A percentile compares a stretch with the other conserved stretches of the same genome.
These are phyloP conservation scores for Botrytis aclada DNA, from an alignment of 2,329 filamentous ascomycete genomes.

Conservation along the genomic window DNA sequence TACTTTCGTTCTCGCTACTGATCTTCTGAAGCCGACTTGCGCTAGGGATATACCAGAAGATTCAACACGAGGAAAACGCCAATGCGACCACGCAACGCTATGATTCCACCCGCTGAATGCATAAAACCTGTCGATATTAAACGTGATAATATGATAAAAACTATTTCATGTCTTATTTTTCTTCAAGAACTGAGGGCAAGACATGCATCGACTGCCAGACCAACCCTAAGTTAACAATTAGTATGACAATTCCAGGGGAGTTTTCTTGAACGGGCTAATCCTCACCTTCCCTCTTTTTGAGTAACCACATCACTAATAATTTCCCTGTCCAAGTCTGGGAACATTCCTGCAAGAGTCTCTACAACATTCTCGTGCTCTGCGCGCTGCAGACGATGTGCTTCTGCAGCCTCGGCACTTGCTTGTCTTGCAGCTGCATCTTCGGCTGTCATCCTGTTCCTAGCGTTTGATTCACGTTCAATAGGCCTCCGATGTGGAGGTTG, in stretches of 20 bases:
- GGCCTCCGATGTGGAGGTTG: conserved; percentile 25
- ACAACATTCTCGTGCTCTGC: conserved; percentile 89
- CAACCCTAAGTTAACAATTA: conserved; percentile 56
- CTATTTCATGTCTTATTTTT: background rate
- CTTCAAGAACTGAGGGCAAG: conserved; percentile 55
- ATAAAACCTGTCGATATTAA: conserved; percentile 18
- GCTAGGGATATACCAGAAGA: conserved; percentile 23
- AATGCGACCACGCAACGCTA: conserved; percentile 20
- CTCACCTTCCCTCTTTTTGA: conserved; percentile 89
- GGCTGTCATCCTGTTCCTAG: conserved; percentile 52
- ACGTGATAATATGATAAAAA: conserved; percentile 16
- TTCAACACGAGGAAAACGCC: conserved; percentile 18
- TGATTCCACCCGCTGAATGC: conserved; percentile 20
- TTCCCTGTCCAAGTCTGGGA: conserved; percentile 89
- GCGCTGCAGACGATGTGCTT: conserved; percentile 77
- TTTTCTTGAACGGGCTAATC: background rate
- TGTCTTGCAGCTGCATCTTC: conserved; percentile 88
- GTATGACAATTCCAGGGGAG: conserved; percentile 29
- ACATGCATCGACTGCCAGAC: conserved; percentile 81
- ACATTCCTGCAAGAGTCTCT: conserved; percentile 94
- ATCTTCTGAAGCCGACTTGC: conserved; percentile 14
- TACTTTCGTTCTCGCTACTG: conserved; percentile 11
- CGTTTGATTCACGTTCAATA: conserved; percentile 22
- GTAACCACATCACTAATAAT: conserved; percentile 96
- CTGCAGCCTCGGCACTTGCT: conserved; percentile 83